Evolutionary conservation across 805 yeast species (phyloP).

Genomic region (Yamadazyma sp.): DNA sequence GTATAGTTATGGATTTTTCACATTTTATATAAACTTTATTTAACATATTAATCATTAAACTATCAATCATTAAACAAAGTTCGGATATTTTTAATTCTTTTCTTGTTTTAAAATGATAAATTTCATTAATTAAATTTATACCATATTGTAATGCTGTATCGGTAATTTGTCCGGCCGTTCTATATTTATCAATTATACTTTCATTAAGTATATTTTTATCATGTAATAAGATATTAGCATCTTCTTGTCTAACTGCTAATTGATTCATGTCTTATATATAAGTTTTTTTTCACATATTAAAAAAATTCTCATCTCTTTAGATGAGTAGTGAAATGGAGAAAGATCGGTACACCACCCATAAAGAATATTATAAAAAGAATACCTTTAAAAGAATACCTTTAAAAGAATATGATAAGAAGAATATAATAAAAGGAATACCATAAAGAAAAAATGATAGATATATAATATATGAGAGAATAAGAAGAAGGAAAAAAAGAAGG

Average conservation of each 20-base stretch:
- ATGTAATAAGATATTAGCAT: slow-evolving; percentile 66
- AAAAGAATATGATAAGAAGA: too few species aligned
- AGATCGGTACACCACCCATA: too few species aligned
- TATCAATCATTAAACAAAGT: slow-evolving; percentile 79
- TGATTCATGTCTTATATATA: too few species aligned
- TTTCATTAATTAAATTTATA: slow-evolving; percentile 62
- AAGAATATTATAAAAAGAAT: too few species aligned
- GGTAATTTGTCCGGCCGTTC: slow-evolving; percentile 84
- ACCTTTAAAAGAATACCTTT: too few species aligned
- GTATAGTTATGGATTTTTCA: slow-evolving; percentile 91
- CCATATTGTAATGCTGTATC: slow-evolving; percentile 77
- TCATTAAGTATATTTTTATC: slow-evolving; percentile 67
- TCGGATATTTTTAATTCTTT: slow-evolving; percentile 56
- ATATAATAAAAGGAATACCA: too few species aligned
- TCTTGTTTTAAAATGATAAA: slow-evolving; percentile 55
- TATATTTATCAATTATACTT: slow-evolving; percentile 70
- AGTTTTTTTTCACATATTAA: too few species aligned
- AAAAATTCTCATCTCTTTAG: too few species aligned
- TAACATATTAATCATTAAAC: slow-evolving; percentile 61
- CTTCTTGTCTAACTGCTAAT: slow-evolving; percentile 71
- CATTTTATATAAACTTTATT: slow-evolving; percentile 56
- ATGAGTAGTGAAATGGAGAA: too few species aligned
- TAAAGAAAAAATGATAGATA: too few species aligned
- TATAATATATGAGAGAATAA: too few species aligned
- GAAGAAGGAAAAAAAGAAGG: too few species aligned